Conservation (phyloP, 2,329 filamentous ascomycete species). For the Ophiostoma ulmi region DNA sequence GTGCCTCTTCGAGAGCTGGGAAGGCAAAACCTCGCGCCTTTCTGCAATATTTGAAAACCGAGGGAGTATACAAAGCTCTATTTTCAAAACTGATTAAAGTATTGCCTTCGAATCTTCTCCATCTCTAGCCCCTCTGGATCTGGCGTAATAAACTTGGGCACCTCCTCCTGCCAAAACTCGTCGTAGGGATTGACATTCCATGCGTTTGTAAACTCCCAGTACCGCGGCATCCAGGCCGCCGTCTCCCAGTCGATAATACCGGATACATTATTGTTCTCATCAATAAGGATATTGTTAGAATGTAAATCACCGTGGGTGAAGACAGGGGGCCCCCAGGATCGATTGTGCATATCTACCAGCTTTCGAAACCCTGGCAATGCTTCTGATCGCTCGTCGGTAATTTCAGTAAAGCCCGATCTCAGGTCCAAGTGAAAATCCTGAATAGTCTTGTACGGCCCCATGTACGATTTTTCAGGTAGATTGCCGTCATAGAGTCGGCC, state of each 20-base stretch:
- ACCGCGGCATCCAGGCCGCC: constrained; percentile 17
- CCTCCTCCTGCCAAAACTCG: constrained; percentile 19
- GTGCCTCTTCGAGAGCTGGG: too few relatives aligned
- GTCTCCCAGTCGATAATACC: constrained; percentile 24
- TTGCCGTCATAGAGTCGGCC: constrained; percentile 33
- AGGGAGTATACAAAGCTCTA: too few relatives aligned
- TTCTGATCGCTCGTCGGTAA: neutral
- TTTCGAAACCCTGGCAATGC: neutral
- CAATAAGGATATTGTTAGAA: constrained; percentile 22
- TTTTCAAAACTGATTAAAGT: neutral
- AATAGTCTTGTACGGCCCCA: constrained; percentile 11
- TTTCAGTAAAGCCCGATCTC: neutral
- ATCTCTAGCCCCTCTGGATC: neutral
- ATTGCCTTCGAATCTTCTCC: neutral
- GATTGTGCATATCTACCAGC: constrained; percentile 11
- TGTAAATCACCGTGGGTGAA: constrained; percentile 23
- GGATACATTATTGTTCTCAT: constrained; percentile 10
- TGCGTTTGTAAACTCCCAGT: constrained; percentile 24
- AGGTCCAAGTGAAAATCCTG: constrained; percentile 14
- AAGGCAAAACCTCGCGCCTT: too few relatives aligned
- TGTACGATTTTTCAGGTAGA: constrained; percentile 14
- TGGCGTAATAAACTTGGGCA: constrained; percentile 11
- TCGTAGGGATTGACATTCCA: constrained; percentile 20
- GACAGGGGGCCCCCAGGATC: neutral
- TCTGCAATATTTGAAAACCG: too few relatives aligned